Evolutionary conservation across 108 stramenopile species (phyloP), one percentile per base, ranked within the genome.

Genomic region (Parmales sp.): DNA sequence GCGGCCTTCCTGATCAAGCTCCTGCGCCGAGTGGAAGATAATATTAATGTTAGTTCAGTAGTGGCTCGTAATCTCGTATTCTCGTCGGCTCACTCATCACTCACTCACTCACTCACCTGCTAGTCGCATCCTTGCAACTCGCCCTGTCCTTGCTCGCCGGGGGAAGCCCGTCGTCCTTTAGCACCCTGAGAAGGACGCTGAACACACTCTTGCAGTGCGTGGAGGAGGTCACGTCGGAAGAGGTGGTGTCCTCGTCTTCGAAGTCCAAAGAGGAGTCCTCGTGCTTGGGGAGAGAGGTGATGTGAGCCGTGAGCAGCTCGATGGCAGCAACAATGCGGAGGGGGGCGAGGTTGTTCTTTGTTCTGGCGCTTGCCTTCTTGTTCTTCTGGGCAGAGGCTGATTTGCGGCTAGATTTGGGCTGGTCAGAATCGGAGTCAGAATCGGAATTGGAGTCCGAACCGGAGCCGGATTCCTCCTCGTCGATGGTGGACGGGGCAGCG

Each of bases 271-370:
- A 23, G 22, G 19, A 23, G 22, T 48, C 23, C 22, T 48, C 23
- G 54, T 60, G 36, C 29, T 34, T 60, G 31, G 54, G 54, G 28
- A 60, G 54, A 0, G 86, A 84, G 66, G 86, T 82, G 70, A 88
- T 80, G 63, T 82, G 86, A 5, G 82, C 60, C 0, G 73, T 69
- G 48, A 92, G 71, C 34, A 92, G 82, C 54, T 90, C 86, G 23
- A 92, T 89, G 19, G 88, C 85, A 46, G 76, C 84, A 44, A 82
- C 83, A 7, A 81, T 66, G 64, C 79, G 82, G 39, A 77, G 74
- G 54, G 85, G 81, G 45, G 82, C 54, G 46, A 82, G 50, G 73
- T 71, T 82, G 80, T 45, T 79, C 39, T 46, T 74, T 19, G 38
- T 43, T 36, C 49, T 20, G 60, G 29, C 64, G 22, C 63, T 41